phyloP scores from a whole-genome alignment of 352 stramenopile species.

The Phytophthora nicotianae region DNA sequence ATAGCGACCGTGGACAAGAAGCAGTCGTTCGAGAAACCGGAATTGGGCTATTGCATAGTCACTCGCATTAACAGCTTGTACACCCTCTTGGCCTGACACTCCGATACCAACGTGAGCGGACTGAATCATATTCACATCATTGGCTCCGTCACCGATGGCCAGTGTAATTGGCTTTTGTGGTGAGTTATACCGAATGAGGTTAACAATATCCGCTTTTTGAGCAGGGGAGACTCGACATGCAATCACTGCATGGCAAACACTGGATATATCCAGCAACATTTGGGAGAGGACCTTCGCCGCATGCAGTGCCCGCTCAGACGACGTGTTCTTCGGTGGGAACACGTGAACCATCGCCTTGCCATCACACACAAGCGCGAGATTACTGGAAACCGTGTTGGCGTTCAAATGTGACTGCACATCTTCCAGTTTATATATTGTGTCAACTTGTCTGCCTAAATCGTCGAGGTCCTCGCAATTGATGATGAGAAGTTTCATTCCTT shows the following conservation, averaged over 20 bases:
- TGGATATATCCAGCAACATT: constrained; percentile 68
- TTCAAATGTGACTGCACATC: constrained; percentile 58
- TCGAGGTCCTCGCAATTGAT: constrained; percentile 58
- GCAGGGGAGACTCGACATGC: constrained; percentile 82
- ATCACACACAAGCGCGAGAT: constrained; percentile 68
- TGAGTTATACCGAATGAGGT: constrained; percentile 64
- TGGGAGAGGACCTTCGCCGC: constrained; percentile 49
- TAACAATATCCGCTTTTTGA: constrained; percentile 85
- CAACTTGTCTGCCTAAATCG: constrained; percentile 53
- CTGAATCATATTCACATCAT: constrained; percentile 97
- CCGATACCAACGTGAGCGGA: constrained; percentile 93
- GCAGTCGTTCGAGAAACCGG: constrained; percentile 92
- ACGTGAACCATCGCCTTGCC: constrained; percentile 77
- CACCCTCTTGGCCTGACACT: constrained; percentile 91
- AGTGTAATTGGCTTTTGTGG: constrained; percentile 77
- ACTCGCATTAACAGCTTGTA: constrained; percentile 91
- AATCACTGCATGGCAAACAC: constrained; percentile 71
- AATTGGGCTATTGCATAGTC: constrained; percentile 95
- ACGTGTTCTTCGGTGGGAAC: constrained; percentile 60
- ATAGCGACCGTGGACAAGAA: constrained; percentile 97
- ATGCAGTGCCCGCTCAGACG: constrained; percentile 35
- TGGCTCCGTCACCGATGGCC: constrained; percentile 94
- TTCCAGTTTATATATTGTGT: constrained; percentile 49
- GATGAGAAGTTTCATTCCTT: constrained; percentile 58
- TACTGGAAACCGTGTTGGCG: constrained; percentile 46